Evolutionary conservation across 2,329 filamentous ascomycete genomes (phyloP).

Genomic region (Penicillium sp.): DNA sequence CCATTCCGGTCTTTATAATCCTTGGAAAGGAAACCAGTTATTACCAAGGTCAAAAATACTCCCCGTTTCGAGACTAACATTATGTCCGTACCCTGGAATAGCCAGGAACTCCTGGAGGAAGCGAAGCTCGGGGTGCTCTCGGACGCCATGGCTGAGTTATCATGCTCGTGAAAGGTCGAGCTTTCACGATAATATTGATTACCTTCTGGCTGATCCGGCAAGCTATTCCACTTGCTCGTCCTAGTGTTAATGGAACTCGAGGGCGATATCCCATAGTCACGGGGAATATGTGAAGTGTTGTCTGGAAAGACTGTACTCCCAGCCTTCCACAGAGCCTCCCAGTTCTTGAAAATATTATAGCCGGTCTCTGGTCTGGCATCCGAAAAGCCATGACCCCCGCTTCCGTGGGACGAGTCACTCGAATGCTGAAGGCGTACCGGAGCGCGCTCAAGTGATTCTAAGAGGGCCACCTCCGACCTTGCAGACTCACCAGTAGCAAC

Average conservation of each 20-base stretch:
- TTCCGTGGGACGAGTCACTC: neutral
- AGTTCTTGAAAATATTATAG: constrained; percentile 28
- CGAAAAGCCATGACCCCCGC: neutral
- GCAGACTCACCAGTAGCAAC: constrained; percentile 37
- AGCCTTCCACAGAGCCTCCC: constrained; percentile 22
- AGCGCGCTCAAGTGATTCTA: constrained; percentile 37
- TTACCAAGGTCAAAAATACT: neutral
- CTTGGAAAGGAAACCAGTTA: too few relatives aligned
- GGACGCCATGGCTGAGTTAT: constrained; percentile 23
- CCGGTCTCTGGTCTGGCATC: neutral
- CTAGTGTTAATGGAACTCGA: too few relatives aligned
- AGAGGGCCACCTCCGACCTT: constrained; percentile 36
- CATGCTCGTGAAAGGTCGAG: neutral
- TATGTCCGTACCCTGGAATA: neutral
- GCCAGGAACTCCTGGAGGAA: constrained; percentile 29
- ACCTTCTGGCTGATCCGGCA: neutral
- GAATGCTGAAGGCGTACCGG: constrained; percentile 24
- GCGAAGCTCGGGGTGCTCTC: constrained; percentile 28
- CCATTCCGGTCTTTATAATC: too few relatives aligned
- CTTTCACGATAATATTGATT: neutral
- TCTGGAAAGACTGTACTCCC: neutral
- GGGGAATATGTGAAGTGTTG: too few relatives aligned
- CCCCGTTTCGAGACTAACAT: neutral
- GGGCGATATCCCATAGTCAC: too few relatives aligned
- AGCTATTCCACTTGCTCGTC: neutral